phyloP scores from a whole-genome alignment of 2,329 filamentous ascomycete genomes.

The Metarhizium guizhouense region DNA sequence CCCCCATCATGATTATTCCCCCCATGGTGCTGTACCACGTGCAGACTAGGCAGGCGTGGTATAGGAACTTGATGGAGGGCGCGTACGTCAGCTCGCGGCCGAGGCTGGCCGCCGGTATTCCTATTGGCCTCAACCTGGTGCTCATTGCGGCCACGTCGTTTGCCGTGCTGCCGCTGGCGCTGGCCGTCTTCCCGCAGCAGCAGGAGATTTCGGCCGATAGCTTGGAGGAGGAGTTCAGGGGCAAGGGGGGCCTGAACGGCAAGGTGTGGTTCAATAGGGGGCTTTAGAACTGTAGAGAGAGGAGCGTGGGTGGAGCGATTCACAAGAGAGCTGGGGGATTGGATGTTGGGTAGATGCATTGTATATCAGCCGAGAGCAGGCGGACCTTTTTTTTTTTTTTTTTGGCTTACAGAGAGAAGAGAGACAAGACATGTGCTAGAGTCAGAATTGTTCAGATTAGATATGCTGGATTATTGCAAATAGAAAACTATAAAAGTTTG shows the following conservation, averaged over 20 bases:
- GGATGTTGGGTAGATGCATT: background rate
- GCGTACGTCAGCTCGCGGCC: constrained; percentile 75
- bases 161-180: constrained; percentile 78
- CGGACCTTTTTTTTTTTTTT: too few relatives aligned
- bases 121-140: constrained; percentile 75
- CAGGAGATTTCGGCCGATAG: constrained; percentile 68
- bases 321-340: background rate
- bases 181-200: constrained; percentile 87
- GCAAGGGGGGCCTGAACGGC: constrained; percentile 66
- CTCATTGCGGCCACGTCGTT: constrained; percentile 82
- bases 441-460: too few relatives aligned
- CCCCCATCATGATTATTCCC: constrained; percentile 94
- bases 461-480: too few relatives aligned
- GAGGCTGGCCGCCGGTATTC: constrained; percentile 42
- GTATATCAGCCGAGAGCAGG: background rate
- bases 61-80: constrained; percentile 41
- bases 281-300: constrained; percentile 44
- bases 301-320: background rate
- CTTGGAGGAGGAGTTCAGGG: constrained; percentile 82
- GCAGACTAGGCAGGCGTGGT: constrained; percentile 45
- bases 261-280: constrained; percentile 96
- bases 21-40: constrained; percentile 77
- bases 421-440: too few relatives aligned
- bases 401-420: too few relatives aligned
- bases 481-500: too few relatives aligned